Evolutionary conservation across 495 filamentous ascomycete genomes (phyloP).

Genomic region (Neurospora sp.): DNA sequence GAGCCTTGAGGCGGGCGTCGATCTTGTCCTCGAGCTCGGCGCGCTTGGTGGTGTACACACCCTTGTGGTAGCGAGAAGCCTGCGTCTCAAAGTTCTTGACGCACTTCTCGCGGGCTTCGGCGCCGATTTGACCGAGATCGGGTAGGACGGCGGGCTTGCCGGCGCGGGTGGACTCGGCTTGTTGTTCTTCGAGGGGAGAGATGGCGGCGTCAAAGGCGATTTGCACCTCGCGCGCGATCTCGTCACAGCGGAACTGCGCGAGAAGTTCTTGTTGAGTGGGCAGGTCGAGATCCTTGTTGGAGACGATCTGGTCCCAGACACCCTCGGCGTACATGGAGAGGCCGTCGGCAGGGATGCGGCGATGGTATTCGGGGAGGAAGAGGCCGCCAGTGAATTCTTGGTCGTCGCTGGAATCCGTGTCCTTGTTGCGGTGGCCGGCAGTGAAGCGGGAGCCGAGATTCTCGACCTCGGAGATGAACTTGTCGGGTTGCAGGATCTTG

Average conservation of each 20-base stretch:
- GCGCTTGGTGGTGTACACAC: conserved; percentile 77
- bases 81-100: conserved; percentile 79
- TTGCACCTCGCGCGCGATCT: conserved; percentile 81
- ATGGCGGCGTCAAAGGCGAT: conserved; percentile 76
- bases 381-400: conserved; percentile 67
- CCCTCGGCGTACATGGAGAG: conserved; percentile 87
- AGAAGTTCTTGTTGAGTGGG: conserved; percentile 95
- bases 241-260: conserved; percentile 95
- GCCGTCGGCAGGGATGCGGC: conserved; percentile 90
- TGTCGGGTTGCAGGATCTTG: conserved; percentile 92
- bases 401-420: conserved; percentile 46
- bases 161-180: conserved; percentile 57
- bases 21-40: conserved; percentile 78
- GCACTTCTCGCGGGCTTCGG: conserved; percentile 56
- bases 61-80: conserved; percentile 91
- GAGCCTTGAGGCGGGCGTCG: conserved; percentile 71
- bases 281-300: conserved; percentile 95
- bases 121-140: conserved; percentile 69
- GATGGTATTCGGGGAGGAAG: conserved; percentile 89
- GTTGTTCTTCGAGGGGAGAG: conserved; percentile 73
- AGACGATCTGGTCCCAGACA: conserved; percentile 96
- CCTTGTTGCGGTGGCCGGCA: conserved; percentile 48
- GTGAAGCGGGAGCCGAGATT: conserved; percentile 75
- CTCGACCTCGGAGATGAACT: conserved; percentile 70
- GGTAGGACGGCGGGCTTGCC: conserved; percentile 65